Base-by-base conservation (phyloP, 2,329 filamentous ascomycete species). In the Fusarium anguioides region DNA sequence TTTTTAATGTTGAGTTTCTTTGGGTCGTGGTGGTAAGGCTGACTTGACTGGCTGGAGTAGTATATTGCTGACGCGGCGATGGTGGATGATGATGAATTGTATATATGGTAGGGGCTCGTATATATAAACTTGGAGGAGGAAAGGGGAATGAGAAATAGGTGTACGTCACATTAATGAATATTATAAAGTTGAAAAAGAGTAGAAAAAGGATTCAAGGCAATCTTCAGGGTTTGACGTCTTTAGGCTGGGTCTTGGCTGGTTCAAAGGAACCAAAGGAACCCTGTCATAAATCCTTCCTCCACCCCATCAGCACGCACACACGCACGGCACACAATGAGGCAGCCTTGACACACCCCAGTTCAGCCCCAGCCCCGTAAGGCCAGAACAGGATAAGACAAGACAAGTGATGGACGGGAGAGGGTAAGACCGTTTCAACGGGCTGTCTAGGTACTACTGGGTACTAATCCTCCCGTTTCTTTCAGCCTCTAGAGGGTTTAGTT, bases 321-420 rank as follows among this genome's bases (percentile, higher is more conserved):
- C 50, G 41, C 31, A 54, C 29, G 29, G 46, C 50, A 40, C 51
- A 29, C 27, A 27, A 49, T 50, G 60, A 60, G 62, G 65, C 51
- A 69, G 56, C 65, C 58, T 62, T 62, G 57, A 42, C 37, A 50
- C 31, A n/a, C 24, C 17, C 31, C 49, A 21, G 27, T 53, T 33
- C 24, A 42, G 46, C 58, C 29, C 36, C 51, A 52, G 56, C 27
- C 35, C 44, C 21, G 8, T 41, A 41, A 18, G 46, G 46, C 46
- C 46, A 49, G 46, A n/a, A n/a, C n/a, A n/a, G n/a, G n/a, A n/a
- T n/a, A n/a, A n/a, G n/a, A n/a, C n/a, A n/a, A n/a, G n/a, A n/a
- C n/a, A n/a, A n/a, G n/a, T n/a, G n/a, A n/a, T n/a, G n/a, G n/a
- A n/a, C n/a, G n/a, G 17, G 45, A 24, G 29, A 36, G 45, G 8